A percentile compares a stretch with the other conserved stretches of the same genome.
Conservation (phyloP, 176 grass and related monocot genomes). For the Bothriochloa decipiens region DNA sequence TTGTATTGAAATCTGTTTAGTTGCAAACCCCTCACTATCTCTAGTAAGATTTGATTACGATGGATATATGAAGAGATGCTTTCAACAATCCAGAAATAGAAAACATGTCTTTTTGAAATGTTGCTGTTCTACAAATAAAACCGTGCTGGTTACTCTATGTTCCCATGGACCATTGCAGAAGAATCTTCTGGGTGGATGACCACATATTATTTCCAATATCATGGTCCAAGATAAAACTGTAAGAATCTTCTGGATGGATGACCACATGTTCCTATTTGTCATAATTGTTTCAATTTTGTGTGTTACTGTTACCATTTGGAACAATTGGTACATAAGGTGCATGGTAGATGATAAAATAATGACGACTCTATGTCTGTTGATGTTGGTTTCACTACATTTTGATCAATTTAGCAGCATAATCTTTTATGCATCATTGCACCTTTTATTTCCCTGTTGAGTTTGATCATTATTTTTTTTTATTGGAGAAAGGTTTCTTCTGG, state of each 20-base stretch:
- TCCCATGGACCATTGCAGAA: background rate
- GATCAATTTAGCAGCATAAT: background rate
- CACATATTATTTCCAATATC: background rate
- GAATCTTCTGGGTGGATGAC: background rate
- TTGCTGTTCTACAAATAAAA: background rate
- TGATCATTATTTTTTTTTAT: conserved; percentile 46
- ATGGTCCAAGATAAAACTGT: conserved; percentile 2
- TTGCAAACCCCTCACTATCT: conserved; percentile 4
- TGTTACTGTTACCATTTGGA: conserved; percentile 1
- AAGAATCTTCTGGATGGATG: too few relatives aligned
- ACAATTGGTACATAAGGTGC: background rate
- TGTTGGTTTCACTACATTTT: conserved; percentile 1
- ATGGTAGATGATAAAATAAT: background rate
- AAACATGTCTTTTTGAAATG: conserved; percentile 16
- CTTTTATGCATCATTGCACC: conserved; percentile 9
- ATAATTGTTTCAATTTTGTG: conserved; percentile 12
- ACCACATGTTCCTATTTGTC: background rate
- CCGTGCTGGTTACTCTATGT: background rate
- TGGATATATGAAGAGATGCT: background rate
- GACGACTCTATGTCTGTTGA: background rate
- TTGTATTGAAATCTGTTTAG: conserved; percentile 9
- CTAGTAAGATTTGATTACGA: conserved; percentile 15
- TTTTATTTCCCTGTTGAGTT: conserved; percentile 29
- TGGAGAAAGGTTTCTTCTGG: conserved; percentile 83
- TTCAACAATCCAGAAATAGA: conserved; percentile 11